Base-by-base conservation (phyloP, 2,329 filamentous ascomycete genomes). In the Clonostachys chloroleuca region DNA sequence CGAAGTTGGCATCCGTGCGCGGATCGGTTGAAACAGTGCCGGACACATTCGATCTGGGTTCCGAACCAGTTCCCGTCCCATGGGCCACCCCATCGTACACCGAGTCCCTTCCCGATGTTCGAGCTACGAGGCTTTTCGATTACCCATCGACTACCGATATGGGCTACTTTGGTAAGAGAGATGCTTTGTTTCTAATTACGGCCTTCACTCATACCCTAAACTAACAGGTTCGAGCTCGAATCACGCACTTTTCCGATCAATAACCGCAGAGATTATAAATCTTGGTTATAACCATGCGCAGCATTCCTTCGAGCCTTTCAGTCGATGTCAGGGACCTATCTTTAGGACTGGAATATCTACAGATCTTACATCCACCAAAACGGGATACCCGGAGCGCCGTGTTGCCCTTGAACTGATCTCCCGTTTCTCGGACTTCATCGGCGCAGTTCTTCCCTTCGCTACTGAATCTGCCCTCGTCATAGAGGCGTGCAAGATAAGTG, bases 111-210 rank as follows among this genome's bases (percentile, higher is more conserved):
- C 52, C 57, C 7, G 60, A 63, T 44, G 56, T 56, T 10, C 48
- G 60, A 9, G 60, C 60, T 6, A 59, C 60, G 4, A 54, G 53
- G 1, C 51, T 55, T 3, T 62, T 63, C 45, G 60, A 63, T 44
- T 55, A 59, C n/a, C 47, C 51, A 16, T 53, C 59, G 3, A 49
- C 45, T 9, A 51, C 48, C 2, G 56, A 20, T 4, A 61, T 61
- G 48, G 57, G 55, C 46, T 59, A 59, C 34, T 59, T 59, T 47
- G 57, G 57, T 57, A 41, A 50, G 47, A 45, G 18, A 17, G 16
- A 24, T 39, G 44, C n/a, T 1, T 2, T 14, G 42, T 20, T 9
- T 30, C 24, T 24, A 14, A 41, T 9, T 30, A 9, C 9, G 9
- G 24, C 24, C 44, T 14, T 12, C 30, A 34, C 16, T 37, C 40